Evolutionary conservation across 129 eudicot genomes (phyloP), one percentile per base, ranked within the genome.

Genomic region (Chrysanthemum lavandulifolium): DNA sequence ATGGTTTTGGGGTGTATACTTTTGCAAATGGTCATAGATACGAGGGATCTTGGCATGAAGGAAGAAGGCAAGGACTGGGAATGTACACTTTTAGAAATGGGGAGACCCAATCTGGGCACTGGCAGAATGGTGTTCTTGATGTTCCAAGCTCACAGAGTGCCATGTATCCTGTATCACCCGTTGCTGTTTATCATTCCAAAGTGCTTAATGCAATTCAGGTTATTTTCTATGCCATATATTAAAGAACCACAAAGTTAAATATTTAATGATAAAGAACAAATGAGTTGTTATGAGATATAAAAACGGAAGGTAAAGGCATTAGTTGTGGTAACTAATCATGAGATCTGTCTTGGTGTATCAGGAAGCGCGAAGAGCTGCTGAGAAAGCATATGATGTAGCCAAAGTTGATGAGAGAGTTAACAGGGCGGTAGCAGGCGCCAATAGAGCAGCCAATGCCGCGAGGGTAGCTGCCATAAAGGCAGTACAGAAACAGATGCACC

Each of bases 1-100:
- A 93, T 73, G 98, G 98, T n/a, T 90, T 94, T 78, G 98, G 98
- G 49, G 89, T 94, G 3, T 94, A 94, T 78, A 73, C 71, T 61
- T 94, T 94, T 78, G 97, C 93, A 33, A 90, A 90, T 76, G 97
- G 96, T 5, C 98, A 94, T 82, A 81, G 91, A 47, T 94, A 94
- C 48, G 98, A 94, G 83, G 98, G 98, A 70, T 91, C 97, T 36
- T 94, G 98, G 98, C 98, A 94, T 53, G 98, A 94, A 84, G 98
- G 97, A 21, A 86, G 80, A 84, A 84, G 98, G 78, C 97, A 94
- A 79, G 98, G 98, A 31, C 93, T 94, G 29, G 98, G 98, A 19
- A 94, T 88, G 89, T 94, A 94, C 81, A 81, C 96, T 40, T 94
- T 94, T 62, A 84, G 96, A 84, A 90, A 78, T 45, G 98, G 96